These are phyloP conservation scores for Nymphaea colorata DNA, from an alignment of 164 flowering plant species.

Conservation along the genomic window DNA sequence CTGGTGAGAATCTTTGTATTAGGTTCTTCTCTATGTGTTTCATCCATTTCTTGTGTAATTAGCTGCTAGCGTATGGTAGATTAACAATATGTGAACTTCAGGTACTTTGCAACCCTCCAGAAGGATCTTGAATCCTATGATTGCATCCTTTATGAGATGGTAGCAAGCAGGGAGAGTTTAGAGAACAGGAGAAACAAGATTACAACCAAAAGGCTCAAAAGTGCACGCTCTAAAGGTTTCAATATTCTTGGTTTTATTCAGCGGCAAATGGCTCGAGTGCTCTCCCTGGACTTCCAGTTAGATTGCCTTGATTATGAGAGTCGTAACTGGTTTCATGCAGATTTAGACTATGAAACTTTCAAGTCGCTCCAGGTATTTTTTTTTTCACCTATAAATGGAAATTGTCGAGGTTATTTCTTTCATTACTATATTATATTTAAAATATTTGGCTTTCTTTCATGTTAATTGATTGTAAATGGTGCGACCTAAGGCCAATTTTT, in stretches of 20 bases:
- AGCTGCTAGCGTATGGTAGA: no score
- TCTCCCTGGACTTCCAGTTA: slow-evolving; percentile 78
- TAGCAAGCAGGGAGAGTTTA: slow-evolving; percentile 82
- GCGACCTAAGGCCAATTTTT: no score
- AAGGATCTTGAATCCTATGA: slow-evolving; percentile 76
- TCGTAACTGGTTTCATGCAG: slow-evolving; percentile 89
- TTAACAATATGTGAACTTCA: slow-evolving; percentile 12
- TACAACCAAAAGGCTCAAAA: slow-evolving; percentile 33
- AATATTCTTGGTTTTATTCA: slow-evolving; percentile 81
- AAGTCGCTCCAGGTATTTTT: slow-evolving; percentile 65
- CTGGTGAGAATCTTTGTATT: no score
- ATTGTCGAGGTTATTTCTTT: slow-evolving; percentile 73
- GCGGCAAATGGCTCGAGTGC: slow-evolving; percentile 74
- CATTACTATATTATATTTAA: no score
- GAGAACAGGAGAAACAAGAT: slow-evolving; percentile 43
- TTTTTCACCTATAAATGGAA: slow-evolving; percentile 42
- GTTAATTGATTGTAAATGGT: no score
- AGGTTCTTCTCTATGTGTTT: no score
- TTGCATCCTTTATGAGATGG: slow-evolving; percentile 97
- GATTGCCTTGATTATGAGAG: slow-evolving; percentile 83
- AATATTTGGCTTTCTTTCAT: no score
- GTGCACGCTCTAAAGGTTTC: slow-evolving; percentile 54
- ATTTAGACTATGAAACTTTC: slow-evolving; percentile 92
- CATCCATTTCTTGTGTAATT: no score
- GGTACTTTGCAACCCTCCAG: slow-evolving; percentile 74